Evolutionary conservation across 768 basidiomycete species (phyloP).

Genomic region (Rossbeevera mucosa): DNA sequence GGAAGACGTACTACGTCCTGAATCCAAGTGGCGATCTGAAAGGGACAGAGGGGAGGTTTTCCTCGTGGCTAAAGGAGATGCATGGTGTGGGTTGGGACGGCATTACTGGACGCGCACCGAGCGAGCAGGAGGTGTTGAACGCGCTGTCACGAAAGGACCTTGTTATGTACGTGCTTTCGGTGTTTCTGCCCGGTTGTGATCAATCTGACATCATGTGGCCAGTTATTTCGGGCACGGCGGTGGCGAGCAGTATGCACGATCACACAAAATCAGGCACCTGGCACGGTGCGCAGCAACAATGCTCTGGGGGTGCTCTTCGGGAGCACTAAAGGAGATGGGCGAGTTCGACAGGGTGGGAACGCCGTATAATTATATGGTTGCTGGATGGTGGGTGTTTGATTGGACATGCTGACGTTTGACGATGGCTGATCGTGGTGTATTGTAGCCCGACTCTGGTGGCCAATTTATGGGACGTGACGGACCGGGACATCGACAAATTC

Average conservation of each 20-base stretch:
- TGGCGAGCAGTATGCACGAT: slow-evolving; percentile 89
- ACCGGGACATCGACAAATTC: slow-evolving; percentile 93
- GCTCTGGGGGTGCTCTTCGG: slow-evolving; percentile 99
- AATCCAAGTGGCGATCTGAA: slow-evolving; percentile 91
- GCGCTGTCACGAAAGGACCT: slow-evolving; percentile 74
- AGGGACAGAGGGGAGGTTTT: slow-evolving; percentile 79
- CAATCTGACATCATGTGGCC: background rate
- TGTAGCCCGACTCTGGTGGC: slow-evolving; percentile 85
- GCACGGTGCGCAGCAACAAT: slow-evolving; percentile 88
- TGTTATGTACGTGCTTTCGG: slow-evolving; percentile 68
- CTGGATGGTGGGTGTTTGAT: slow-evolving; percentile 76
- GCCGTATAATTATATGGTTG: slow-evolving; percentile 94
- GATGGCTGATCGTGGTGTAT: slow-evolving; percentile 2
- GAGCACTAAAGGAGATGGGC: slow-evolving; percentile 81
- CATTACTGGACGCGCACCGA: slow-evolving; percentile 66
- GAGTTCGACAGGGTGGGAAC: slow-evolving; percentile 92
- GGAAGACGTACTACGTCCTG: slow-evolving; percentile 75
- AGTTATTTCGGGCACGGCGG: slow-evolving; percentile 99
- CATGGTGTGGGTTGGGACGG: slow-evolving; percentile 78
- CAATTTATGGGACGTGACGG: slow-evolving; percentile 98
- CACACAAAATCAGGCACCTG: slow-evolving; percentile 78
- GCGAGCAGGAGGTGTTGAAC: slow-evolving; percentile 76
- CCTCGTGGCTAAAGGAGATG: slow-evolving; percentile 74
- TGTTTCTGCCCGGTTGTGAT: background rate
- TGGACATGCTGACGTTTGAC: background rate